Conservation (phyloP, 345 rosid species). For the Excoecaria cochinchinensis region DNA sequence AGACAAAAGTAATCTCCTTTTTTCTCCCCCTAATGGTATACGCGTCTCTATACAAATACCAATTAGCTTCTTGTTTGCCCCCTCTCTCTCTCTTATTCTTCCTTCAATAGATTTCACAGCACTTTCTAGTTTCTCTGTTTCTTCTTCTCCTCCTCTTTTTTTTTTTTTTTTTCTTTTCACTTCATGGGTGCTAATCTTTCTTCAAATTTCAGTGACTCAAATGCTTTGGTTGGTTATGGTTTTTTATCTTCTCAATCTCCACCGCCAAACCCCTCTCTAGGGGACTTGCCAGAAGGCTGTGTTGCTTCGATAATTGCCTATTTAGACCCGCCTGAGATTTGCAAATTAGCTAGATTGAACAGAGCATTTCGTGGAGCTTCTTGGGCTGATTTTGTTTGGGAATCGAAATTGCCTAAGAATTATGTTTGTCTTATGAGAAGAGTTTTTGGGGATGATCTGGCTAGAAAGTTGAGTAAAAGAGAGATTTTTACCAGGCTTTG, state of each 20-base stretch:
- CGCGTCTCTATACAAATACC: constrained; percentile 23
- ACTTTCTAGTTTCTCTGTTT: neutral
- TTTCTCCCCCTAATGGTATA: neutral
- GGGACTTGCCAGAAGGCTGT: constrained; percentile 81
- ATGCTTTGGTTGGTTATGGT: constrained; percentile 9
- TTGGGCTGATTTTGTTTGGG: constrained; percentile 95
- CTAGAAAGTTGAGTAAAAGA: constrained; percentile 51
- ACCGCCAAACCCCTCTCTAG: constrained; percentile 42
- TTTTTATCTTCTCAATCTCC: constrained; percentile 21
- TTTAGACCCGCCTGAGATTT: constrained; percentile 85
- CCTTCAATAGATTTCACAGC: neutral
- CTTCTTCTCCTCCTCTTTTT: neutral
- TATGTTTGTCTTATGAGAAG: constrained; percentile 49
- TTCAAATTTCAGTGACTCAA: constrained; percentile 29
- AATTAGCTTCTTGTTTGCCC: neutral
- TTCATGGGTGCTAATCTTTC: constrained; percentile 72
- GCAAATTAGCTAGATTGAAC: constrained; percentile 65
- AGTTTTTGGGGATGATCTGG: constrained; percentile 44
- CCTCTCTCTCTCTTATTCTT: neutral
- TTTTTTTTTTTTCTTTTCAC: too few species aligned
- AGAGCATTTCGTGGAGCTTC: constrained; percentile 88
- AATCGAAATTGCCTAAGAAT: constrained; percentile 77
- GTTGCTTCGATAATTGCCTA: constrained; percentile 60
- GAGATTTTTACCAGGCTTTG: constrained; percentile 67
- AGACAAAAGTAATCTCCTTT: neutral